A percentile compares a stretch with the other conserved stretches of the same genome.
These are phyloP conservation scores for Ustilago xerochloae DNA, from an alignment of 1,284 basidiomycete species.

Conservation along the genomic window DNA sequence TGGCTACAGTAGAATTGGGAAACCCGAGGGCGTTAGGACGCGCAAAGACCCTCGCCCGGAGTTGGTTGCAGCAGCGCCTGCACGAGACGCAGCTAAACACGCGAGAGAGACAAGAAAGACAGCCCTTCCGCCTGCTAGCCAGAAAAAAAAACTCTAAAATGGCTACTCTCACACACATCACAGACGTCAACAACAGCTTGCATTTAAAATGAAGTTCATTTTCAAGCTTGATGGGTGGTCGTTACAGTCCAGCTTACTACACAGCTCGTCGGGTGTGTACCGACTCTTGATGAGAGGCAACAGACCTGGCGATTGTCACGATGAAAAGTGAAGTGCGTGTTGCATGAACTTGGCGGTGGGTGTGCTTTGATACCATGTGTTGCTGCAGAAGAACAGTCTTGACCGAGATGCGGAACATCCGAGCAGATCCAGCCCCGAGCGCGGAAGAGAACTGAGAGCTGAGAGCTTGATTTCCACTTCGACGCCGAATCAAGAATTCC, in stretches of 20 bases:
- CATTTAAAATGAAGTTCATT: no score
- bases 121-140: background rate
- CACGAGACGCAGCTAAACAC: constrained; percentile 20
- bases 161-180: no score
- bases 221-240: no score
- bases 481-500: constrained; percentile 1
- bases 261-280: no score
- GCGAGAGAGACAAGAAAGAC: constrained; percentile 1
- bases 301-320: no score
- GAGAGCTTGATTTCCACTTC: background rate
- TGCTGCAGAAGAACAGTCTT: constrained; percentile 4
- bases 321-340: no score
- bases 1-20: background rate
- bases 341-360: background rate
- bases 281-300: no score
- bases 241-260: no score
- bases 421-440: constrained; percentile 1
- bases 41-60: constrained; percentile 15
- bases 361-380: background rate
- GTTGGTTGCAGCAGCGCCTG: constrained; percentile 32
- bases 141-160: background rate
- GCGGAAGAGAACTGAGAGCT: background rate
- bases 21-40: constrained; percentile 4
- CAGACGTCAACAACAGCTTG: no score
- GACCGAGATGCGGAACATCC: constrained; percentile 4